These are phyloP conservation scores for Litsea cubeba DNA, from an alignment of 164 flowering plant species.

Conservation along the genomic window DNA sequence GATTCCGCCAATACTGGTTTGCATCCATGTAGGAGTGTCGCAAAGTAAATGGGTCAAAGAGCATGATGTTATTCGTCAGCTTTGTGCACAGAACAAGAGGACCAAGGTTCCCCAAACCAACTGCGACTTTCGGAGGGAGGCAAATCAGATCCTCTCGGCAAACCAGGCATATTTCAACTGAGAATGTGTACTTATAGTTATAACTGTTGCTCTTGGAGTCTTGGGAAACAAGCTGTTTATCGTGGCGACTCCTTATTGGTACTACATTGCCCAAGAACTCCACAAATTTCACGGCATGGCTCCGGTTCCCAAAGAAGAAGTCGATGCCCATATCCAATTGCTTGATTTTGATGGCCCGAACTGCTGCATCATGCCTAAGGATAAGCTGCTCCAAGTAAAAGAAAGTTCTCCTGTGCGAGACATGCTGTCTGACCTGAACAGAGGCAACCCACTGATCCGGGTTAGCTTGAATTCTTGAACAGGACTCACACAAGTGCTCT, in stretches of 20 bases:
- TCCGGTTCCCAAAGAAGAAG: constrained; percentile 53
- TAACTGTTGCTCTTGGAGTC: constrained; percentile 50
- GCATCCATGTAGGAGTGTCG: constrained; percentile 51
- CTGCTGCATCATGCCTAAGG: constrained; percentile 60
- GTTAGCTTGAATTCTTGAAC: constrained; percentile 52
- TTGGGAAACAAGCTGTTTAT: constrained; percentile 59
- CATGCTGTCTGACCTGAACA: constrained; percentile 61
- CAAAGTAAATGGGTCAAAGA: constrained; percentile 52
- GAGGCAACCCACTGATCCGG: constrained; percentile 70
- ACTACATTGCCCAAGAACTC: constrained; percentile 54
- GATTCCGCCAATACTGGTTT: constrained; percentile 51
- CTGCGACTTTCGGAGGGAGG: constrained; percentile 49
- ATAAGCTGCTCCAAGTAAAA: constrained; percentile 63
- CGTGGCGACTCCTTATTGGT: constrained; percentile 37
- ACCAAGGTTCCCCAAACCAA: constrained; percentile 53
- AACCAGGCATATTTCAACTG: constrained; percentile 56
- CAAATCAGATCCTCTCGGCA: constrained; percentile 68
- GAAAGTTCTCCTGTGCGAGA: constrained; percentile 60
- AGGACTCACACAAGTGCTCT: constrained; percentile 56
- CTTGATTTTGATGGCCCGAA: constrained; percentile 45
- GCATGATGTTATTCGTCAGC: constrained; percentile 43
- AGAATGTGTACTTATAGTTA: constrained; percentile 54
- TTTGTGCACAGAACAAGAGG: constrained; percentile 66
- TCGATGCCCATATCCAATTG: constrained; percentile 64
- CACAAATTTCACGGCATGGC: constrained; percentile 53